These are phyloP conservation scores for Rhododendron henanense DNA, from an alignment of 148 eudicot genomes.

Conservation along the genomic window DNA sequence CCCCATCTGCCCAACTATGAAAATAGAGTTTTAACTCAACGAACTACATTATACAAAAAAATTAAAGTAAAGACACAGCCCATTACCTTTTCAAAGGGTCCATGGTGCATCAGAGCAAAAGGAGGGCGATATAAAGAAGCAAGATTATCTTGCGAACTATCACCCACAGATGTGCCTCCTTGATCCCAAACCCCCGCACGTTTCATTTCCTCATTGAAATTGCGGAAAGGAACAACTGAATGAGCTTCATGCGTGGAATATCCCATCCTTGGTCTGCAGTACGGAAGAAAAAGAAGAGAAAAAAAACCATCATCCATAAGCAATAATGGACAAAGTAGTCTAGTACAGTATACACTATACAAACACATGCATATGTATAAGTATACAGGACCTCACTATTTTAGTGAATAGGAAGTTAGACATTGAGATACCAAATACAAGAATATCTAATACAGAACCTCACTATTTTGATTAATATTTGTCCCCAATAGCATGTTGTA, in stretches of 20 bases:
- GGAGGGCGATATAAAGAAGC: constrained; percentile 94
- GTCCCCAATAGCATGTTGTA: neutral
- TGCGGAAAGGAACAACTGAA: constrained; percentile 79
- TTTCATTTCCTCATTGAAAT: constrained; percentile 84
- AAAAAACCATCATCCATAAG: constrained; percentile 3
- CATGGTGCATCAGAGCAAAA: constrained; percentile 74
- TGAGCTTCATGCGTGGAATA: constrained; percentile 51
- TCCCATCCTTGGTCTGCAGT: constrained; percentile 37
- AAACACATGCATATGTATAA: neutral
- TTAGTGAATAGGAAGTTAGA: neutral
- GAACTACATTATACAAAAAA: neutral
- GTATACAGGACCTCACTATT: neutral
- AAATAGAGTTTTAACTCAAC: neutral
- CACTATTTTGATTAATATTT: neutral
- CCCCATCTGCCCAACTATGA: neutral
- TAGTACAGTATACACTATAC: neutral
- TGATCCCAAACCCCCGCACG: constrained; percentile 70
- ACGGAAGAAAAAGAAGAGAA: neutral
- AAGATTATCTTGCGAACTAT: constrained; percentile 72
- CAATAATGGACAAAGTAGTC: constrained; percentile 1
- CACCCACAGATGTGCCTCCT: constrained; percentile 60
- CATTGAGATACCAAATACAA: neutral
- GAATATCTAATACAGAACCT: neutral
- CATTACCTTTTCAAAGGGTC: constrained; percentile 84
- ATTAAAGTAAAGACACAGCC: neutral